These are phyloP conservation scores for Neurospora sp. DNA, from an alignment of 495 filamentous ascomycete genomes.

Conservation along the genomic window DNA sequence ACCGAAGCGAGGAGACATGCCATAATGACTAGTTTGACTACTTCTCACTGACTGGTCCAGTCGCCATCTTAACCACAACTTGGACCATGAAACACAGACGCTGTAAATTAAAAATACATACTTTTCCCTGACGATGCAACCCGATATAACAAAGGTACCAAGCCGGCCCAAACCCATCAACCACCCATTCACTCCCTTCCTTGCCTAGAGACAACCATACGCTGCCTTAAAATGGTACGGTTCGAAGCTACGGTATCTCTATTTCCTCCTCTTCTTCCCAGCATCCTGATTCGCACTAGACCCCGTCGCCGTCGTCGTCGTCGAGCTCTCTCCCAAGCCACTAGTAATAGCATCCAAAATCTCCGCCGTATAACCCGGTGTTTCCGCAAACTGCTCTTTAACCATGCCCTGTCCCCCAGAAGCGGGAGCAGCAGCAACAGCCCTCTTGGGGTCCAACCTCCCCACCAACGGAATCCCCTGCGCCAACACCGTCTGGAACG, in stretches of 20 bases:
- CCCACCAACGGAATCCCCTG: conserved; percentile 57
- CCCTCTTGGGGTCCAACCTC: conserved; percentile 52
- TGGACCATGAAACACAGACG: neutral
- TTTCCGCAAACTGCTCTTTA: conserved; percentile 3
- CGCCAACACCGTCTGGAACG: conserved; percentile 76
- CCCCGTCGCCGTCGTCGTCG: conserved; percentile 12
- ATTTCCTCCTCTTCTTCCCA: conserved; percentile 32
- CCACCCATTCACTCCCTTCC: neutral
- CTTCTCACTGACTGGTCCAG: neutral
- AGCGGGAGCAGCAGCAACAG: conserved; percentile 8
- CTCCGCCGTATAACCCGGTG: conserved; percentile 23
- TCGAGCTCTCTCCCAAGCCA: conserved; percentile 6
- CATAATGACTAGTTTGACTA: neutral
- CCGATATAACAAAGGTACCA: neutral
- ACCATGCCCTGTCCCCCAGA: neutral
- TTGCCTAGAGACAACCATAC: neutral
- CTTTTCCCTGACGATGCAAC: neutral
- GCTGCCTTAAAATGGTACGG: neutral
- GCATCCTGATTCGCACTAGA: conserved; percentile 12
- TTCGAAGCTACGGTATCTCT: conserved; percentile 13
- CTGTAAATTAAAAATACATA: neutral
- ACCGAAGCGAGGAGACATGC: neutral
- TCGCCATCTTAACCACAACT: neutral
- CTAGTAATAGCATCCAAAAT: conserved; percentile 31
- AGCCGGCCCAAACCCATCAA: neutral